Evolutionary conservation across 2,329 filamentous ascomycete genomes (phyloP).

Genomic region (Trichothecium roseum): DNA sequence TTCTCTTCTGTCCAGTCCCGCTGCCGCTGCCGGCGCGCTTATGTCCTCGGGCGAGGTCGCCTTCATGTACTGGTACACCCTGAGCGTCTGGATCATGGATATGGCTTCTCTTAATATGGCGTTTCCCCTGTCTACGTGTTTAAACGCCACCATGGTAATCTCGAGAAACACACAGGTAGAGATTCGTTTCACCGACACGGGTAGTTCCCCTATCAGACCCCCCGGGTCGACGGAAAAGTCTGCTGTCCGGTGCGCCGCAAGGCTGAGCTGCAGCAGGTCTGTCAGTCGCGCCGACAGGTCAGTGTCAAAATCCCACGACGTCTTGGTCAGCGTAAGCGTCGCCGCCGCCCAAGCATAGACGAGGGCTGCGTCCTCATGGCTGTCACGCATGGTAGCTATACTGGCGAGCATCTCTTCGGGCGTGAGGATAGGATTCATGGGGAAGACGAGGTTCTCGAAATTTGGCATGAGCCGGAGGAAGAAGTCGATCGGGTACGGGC

Average conservation of each 20-base stretch:
- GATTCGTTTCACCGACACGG: slow-evolving; percentile 31
- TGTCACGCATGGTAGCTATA: slow-evolving; percentile 20
- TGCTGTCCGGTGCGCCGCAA: slow-evolving; percentile 15
- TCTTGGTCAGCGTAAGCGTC: slow-evolving; percentile 23
- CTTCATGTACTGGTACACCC: slow-evolving; percentile 5
- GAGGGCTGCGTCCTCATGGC: slow-evolving; percentile 22
- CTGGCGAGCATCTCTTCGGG: slow-evolving; percentile 18
- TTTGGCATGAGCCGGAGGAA: slow-evolving; percentile 21
- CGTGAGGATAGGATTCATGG: slow-evolving; percentile 23
- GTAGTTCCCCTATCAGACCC: slow-evolving; percentile 25
- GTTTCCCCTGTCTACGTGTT: slow-evolving; percentile 36
- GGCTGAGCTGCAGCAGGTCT: slow-evolving; percentile 16
- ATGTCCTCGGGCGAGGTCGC: no score
- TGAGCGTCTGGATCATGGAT: slow-evolving; percentile 24
- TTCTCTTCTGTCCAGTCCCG: slow-evolving; percentile 1
- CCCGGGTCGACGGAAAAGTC: slow-evolving; percentile 18
- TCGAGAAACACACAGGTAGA: slow-evolving; percentile 43
- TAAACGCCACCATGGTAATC: slow-evolving; percentile 38
- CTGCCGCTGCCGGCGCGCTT: no score
- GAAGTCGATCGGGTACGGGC: slow-evolving; percentile 16
- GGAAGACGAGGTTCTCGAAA: slow-evolving; percentile 24
- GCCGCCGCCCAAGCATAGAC: slow-evolving; percentile 24
- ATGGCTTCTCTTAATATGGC: slow-evolving; percentile 40
- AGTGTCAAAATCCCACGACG: slow-evolving; percentile 7
- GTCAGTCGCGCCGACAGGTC: slow-evolving; percentile 19